A percentile compares a stretch with the other conserved stretches of the same genome.
Evolutionary conservation across 1,139 yeast genomes (phyloP).

Genomic region (Yamadazyma trypodendri): DNA sequence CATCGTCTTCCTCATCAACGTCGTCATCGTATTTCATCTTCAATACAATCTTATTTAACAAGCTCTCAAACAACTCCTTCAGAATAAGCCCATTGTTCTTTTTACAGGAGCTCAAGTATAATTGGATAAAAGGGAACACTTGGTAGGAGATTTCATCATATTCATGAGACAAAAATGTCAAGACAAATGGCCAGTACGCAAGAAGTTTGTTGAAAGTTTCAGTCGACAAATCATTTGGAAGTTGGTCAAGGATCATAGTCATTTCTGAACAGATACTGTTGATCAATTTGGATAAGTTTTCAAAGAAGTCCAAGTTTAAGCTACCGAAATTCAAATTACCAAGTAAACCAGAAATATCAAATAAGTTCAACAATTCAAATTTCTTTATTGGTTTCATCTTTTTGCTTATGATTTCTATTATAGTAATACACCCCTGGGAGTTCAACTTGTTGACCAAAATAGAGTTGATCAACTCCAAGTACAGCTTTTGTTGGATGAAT

Average conservation of each 20-base stretch:
- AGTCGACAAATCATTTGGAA: constrained; percentile 39
- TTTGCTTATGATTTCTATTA: constrained; percentile 80
- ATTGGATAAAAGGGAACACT: constrained; percentile 77
- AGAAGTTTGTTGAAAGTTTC: constrained; percentile 29
- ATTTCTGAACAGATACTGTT: constrained; percentile 78
- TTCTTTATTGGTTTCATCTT: constrained; percentile 92
- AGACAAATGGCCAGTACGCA: constrained; percentile 66
- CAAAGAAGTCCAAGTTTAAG: constrained; percentile 60
- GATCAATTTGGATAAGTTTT: constrained; percentile 70
- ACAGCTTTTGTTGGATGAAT: constrained; percentile 61
- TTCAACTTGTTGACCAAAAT: constrained; percentile 11
- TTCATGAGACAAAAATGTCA: constrained; percentile 72
- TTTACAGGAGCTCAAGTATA: constrained; percentile 69
- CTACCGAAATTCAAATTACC: constrained; percentile 12
- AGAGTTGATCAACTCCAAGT: constrained; percentile 55
- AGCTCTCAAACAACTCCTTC: constrained; percentile 54
- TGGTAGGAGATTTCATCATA: constrained; percentile 87
- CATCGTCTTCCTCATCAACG: constrained; percentile 66
- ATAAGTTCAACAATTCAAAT: constrained; percentile 66
- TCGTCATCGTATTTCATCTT: constrained; percentile 81
- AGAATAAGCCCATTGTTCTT: constrained; percentile 42
- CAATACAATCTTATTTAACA: constrained; percentile 66
- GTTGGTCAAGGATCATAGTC: constrained; percentile 57
- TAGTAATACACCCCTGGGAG: constrained; percentile 60
- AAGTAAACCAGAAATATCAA: constrained; percentile 63